Evolutionary conservation across 345 rosid genomes (phyloP).

Genomic region (Salix suchowensis): DNA sequence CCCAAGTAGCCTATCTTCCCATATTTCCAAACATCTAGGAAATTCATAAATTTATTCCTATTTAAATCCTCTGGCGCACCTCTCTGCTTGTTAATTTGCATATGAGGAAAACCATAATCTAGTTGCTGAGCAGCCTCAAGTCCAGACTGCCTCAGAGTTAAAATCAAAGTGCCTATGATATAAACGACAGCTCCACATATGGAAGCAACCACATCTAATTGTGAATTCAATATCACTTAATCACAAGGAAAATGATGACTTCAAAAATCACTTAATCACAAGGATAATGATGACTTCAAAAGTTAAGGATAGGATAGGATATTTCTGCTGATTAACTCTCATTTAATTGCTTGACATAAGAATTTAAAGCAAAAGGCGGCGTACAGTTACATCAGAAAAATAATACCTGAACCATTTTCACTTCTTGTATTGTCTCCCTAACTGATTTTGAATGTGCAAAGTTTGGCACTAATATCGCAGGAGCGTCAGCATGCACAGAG

Average conservation of each 20-base stretch:
- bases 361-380: not conserved
- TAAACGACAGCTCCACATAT: not conserved
- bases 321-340: not conserved
- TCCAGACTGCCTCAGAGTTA: not conserved
- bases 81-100: not conserved
- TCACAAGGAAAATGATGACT: not conserved
- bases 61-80: not conserved
- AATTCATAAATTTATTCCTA: not conserved
- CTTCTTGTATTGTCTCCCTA: slow-evolving; percentile 72
- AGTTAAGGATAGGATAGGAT: not conserved
- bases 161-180: not conserved
- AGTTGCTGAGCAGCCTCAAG: not conserved
- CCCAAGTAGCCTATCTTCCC: not conserved
- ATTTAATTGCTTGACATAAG: not conserved
- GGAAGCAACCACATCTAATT: not conserved
- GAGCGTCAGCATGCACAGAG: slow-evolving; percentile 41
- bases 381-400: not conserved
- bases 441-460: slow-evolving; percentile 68
- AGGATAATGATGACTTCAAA: not conserved
- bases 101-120: not conserved
- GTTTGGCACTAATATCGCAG: slow-evolving; percentile 69
- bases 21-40: no score
- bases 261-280: not conserved
- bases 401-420: slow-evolving; percentile 76
- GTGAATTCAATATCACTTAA: not conserved